These are phyloP conservation scores for Lasiosphaeriaceae sp. DNA, from an alignment of 495 filamentous ascomycete genomes.

Conservation along the genomic window DNA sequence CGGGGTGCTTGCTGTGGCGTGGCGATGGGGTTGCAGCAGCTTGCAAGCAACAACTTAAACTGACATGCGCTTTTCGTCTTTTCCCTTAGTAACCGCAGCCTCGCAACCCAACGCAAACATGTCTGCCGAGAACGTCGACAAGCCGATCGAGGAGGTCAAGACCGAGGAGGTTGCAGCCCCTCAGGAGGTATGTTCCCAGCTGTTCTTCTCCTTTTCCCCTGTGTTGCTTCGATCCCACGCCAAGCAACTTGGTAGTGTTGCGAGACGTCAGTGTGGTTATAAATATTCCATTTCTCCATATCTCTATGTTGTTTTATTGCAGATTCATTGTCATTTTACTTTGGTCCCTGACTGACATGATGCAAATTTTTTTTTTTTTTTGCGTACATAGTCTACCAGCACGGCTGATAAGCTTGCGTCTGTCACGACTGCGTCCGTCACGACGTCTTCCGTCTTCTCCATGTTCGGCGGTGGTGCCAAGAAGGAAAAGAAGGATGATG, in stretches of 20 bases:
- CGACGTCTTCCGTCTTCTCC: slow-evolving; percentile 66
- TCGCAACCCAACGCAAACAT: slow-evolving; percentile 24
- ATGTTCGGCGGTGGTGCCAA: slow-evolving; percentile 98
- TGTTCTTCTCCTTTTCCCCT: neutral
- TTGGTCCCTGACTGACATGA: too few relatives aligned
- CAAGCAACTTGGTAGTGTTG: neutral
- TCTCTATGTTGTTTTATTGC: too few relatives aligned
- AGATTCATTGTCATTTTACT: too few relatives aligned
- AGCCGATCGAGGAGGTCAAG: slow-evolving; percentile 35
- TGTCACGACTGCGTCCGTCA: slow-evolving; percentile 26
- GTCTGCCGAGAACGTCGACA: slow-evolving; percentile 39
- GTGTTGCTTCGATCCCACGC: neutral
- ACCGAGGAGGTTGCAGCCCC: slow-evolving; percentile 12
- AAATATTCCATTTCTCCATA: too few relatives aligned
- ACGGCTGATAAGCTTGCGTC: neutral
- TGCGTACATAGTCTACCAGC: neutral
- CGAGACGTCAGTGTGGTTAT: too few relatives aligned
- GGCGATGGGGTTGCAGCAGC: neutral
- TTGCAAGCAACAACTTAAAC: neutral
- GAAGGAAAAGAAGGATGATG: slow-evolving; percentile 70
- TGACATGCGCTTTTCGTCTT: neutral
- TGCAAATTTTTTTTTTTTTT: neutral
- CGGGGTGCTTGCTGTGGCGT: neutral
- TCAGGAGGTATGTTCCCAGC: slow-evolving; percentile 16
- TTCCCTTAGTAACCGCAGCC: neutral